phyloP scores from a whole-genome alignment of 176 grass and related monocot species.

The Melocanna baccifera region DNA sequence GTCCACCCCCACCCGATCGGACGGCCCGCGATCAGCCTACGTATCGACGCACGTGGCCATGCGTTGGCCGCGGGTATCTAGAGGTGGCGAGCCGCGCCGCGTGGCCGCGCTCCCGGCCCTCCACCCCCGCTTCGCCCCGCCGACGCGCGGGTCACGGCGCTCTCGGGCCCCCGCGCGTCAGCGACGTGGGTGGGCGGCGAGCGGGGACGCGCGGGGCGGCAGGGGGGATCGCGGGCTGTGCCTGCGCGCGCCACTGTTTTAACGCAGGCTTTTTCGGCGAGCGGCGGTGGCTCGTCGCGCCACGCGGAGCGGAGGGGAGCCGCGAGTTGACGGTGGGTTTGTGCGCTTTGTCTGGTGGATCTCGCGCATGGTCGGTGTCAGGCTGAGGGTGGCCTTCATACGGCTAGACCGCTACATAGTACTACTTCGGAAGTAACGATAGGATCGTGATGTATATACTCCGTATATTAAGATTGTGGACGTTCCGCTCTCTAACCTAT shows the following conservation, averaged over 20 bases:
- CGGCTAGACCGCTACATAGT: not conserved
- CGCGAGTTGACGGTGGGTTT: not conserved
- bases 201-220: not conserved
- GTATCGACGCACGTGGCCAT: constrained; percentile 42
- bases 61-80: constrained; percentile 44
- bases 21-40: not conserved
- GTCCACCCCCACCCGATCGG: constrained; percentile 15
- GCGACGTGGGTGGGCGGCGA: not conserved
- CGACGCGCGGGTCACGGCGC: not conserved
- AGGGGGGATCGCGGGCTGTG: not conserved
- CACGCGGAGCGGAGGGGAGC: not conserved
- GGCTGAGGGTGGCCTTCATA: not conserved
- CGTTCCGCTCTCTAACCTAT: no score
- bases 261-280: not conserved
- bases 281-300: constrained; percentile 33
- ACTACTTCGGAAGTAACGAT: not conserved
- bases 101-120: constrained; percentile 48
- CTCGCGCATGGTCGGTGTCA: not conserved
- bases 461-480: no score
- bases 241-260: not conserved
- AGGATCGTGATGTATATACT: no score
- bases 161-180: not conserved
- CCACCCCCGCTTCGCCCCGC: not conserved
- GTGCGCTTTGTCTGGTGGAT: constrained; percentile 10
- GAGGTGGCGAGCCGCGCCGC: constrained; percentile 48